phyloP scores from a whole-genome alignment of 768 basidiomycete genomes.

The Mycena crocata region DNA sequence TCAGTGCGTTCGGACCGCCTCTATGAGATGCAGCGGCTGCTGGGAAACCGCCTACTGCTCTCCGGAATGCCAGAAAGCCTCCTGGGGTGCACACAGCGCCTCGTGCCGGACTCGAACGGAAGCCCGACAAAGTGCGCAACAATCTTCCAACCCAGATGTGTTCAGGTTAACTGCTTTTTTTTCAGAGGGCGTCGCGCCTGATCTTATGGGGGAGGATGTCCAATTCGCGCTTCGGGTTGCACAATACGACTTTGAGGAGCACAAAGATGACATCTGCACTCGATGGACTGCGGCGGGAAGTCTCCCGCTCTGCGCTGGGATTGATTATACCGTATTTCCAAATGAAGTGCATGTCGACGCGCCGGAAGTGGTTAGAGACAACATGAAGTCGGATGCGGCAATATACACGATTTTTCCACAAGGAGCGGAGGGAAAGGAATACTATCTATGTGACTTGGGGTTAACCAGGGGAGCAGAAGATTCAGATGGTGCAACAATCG shows the following conservation, averaged over 20 bases:
- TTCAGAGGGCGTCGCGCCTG: conserved; percentile 1
- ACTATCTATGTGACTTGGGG: conserved; percentile 27
- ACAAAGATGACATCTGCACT: conserved; percentile 13
- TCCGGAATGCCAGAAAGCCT: conserved; percentile 1
- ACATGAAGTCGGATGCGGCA: conserved; percentile 12
- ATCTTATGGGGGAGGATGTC: conserved; percentile 8
- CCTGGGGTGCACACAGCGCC: conserved; percentile 4
- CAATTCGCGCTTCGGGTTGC: conserved; percentile 22
- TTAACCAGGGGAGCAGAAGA: not conserved
- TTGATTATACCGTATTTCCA: conserved; percentile 23
- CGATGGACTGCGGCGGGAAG: conserved; percentile 5
- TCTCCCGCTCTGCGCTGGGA: conserved; percentile 21
- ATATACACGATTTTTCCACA: conserved; percentile 10
- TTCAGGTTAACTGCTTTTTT: not conserved
- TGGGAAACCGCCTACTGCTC: conserved; percentile 19
- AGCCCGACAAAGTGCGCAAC: conserved; percentile 4
- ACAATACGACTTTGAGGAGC: conserved; percentile 21
- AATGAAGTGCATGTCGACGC: not conserved
- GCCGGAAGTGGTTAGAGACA: not conserved
- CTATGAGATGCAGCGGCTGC: conserved; percentile 15
- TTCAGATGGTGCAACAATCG: conserved; percentile 6
- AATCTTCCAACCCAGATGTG: not conserved
- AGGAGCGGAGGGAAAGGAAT: conserved; percentile 7
- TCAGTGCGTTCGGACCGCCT: not conserved
- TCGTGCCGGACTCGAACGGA: not conserved